Evolutionary conservation across 2,329 filamentous ascomycete species (phyloP).

Genomic region (Scleromitrula shiraiana): DNA sequence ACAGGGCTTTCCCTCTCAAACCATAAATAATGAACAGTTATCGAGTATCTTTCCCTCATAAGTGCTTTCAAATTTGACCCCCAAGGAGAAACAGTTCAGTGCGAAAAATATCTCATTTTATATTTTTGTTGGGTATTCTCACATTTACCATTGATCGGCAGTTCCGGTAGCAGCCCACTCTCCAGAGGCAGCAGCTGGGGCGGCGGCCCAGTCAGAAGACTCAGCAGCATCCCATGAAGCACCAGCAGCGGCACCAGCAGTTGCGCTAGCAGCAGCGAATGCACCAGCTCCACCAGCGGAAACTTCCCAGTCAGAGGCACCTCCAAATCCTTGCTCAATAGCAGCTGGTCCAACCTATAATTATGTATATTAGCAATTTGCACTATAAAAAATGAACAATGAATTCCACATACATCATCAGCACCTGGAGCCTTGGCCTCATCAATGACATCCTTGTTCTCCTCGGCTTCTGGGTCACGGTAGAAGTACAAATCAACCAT

Average conservation of each 20-base stretch:
- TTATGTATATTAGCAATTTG: constrained; percentile 1
- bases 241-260: constrained; percentile 50
- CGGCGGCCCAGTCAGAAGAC: constrained; percentile 39
- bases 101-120: constrained; percentile 14
- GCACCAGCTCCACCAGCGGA: constrained; percentile 56
- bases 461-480: constrained; percentile 98
- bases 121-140: constrained; percentile 12
- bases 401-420: constrained; percentile 48
- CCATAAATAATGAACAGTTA: constrained; percentile 35
- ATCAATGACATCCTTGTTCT: constrained; percentile 92
- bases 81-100: constrained; percentile 24
- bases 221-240: constrained; percentile 53
- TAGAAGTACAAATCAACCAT: constrained; percentile 99
- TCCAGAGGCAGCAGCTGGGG: constrained; percentile 35
- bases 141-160: constrained; percentile 29
- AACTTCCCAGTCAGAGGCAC: constrained; percentile 69
- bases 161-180: constrained; percentile 49
- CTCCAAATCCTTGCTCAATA: constrained; percentile 70
- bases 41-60: constrained; percentile 99
- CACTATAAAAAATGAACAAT: too few species aligned
- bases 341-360: constrained; percentile 57
- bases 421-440: constrained; percentile 77
- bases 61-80: constrained; percentile 63
- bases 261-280: constrained; percentile 49
- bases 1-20: constrained; percentile 93